Conservation (phyloP, 768 basidiomycete genomes). For the Mycena galericulata region DNA sequence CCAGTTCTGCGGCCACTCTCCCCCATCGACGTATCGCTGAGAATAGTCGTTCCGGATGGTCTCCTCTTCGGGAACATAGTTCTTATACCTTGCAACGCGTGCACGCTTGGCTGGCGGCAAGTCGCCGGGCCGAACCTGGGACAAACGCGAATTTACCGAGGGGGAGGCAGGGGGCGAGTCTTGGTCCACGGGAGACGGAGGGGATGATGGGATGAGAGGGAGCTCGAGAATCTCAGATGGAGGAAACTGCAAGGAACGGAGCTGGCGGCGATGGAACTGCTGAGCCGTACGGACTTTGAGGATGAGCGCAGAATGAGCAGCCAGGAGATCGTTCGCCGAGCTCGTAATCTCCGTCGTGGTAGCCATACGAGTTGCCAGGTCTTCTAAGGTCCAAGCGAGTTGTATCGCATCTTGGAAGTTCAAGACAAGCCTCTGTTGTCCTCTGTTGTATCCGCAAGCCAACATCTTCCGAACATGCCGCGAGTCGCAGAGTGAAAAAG, state of each 20-base stretch:
- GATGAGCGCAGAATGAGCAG: conserved; percentile 70
- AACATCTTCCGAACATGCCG: neutral
- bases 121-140: conserved; percentile 48
- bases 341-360: conserved; percentile 64
- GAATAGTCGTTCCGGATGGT: conserved; percentile 97
- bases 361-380: conserved; percentile 9
- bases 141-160: conserved; percentile 46
- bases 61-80: conserved; percentile 94
- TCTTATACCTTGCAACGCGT: conserved; percentile 74
- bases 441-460: neutral
- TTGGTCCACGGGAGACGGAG: conserved; percentile 59
- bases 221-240: conserved; percentile 66
- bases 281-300: conserved; percentile 68
- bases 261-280: conserved; percentile 64
- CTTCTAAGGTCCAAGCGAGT: neutral
- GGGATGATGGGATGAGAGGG: conserved; percentile 69
- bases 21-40: conserved; percentile 88
- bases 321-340: conserved; percentile 74
- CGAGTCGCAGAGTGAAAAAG: too few relatives aligned
- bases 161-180: conserved; percentile 62
- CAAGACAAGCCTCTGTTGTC: neutral
- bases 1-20: conserved; percentile 95
- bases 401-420: conserved; percentile 16
- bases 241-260: conserved; percentile 67
- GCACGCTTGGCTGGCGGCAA: conserved; percentile 79